Percentiles rank a stretch among this genome's conserved stretches.
phyloP scores from a whole-genome alignment of 768 basidiomycete genomes.

The Kwoniella sp. region DNA sequence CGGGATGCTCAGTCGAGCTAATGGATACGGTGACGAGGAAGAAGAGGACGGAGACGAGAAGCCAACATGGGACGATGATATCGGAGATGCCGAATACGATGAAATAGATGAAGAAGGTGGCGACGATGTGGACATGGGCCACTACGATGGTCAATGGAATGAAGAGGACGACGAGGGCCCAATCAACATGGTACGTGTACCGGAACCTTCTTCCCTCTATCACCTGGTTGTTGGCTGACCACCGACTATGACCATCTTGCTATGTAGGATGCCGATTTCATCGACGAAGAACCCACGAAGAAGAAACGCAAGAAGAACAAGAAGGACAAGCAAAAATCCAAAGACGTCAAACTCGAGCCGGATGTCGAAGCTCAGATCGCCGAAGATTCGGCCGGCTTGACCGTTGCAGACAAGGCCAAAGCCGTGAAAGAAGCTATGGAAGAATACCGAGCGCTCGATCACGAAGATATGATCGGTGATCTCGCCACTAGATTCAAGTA shows the following conservation, averaged over 20 bases:
- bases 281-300: constrained; percentile 40
- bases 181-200: constrained; percentile 50
- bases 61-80: constrained; percentile 89
- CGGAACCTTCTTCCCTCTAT: too few species aligned
- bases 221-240: neutral
- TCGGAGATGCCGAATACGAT: constrained; percentile 66
- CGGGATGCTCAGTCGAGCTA: constrained; percentile 65
- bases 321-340: constrained; percentile 30
- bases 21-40: constrained; percentile 41
- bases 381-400: constrained; percentile 47
- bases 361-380: neutral
- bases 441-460: constrained; percentile 84
- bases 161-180: constrained; percentile 61
- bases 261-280: constrained; percentile 50
- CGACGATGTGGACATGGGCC: constrained; percentile 59
- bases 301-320: constrained; percentile 45
- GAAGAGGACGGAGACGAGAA: constrained; percentile 63
- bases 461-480: constrained; percentile 85
- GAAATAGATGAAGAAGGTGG: constrained; percentile 61
- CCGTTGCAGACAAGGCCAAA: constrained; percentile 84
- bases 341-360: constrained; percentile 23
- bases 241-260: neutral
- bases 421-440: constrained; percentile 87
- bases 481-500: constrained; percentile 94
- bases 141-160: constrained; percentile 58